Evolutionary conservation across 495 filamentous ascomycete genomes (phyloP), one percentile per base, ranked within the genome.

Genomic region (Xylaria grammica): DNA sequence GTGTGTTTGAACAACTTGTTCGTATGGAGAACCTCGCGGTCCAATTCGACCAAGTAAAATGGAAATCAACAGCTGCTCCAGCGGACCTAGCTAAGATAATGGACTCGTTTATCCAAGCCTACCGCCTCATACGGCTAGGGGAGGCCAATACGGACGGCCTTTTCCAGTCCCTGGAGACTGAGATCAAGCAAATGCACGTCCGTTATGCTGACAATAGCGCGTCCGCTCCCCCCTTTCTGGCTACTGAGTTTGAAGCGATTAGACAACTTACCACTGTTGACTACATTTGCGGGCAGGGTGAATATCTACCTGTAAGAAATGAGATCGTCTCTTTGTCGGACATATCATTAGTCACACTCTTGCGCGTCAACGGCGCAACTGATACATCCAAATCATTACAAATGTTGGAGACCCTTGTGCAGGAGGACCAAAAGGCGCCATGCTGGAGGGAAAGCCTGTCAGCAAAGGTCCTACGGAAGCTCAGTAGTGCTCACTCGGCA

Each of bases 21-120:
- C 77, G 85, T 17, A 74, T 96, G 69, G 89, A 94, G 72, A 72
- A 74, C 3, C 84, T 95, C n/a, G 90, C 89, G 0, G 83, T 85
- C 45, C 81, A 87, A 30, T 96, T 98, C 66, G 93, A 96, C 70
- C 71, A 78, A 8, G 66, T 85, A 13, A 80, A 82, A 49, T 88
- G 83, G 84, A 81, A 77, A 63, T 72, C 77, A 55, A 67, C 78
- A 59, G 77, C 77, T n/a, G 70, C 73, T 6, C 74, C 84, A 26
- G 17, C 67, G 0, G 82, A 81, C 5, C 71, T 86, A 38, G 72
- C 74, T 10, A 77, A 71, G 2, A 76, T 86, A 40, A 82, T 82
- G 67, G 76, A 70, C 22, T 81, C 84, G n/a, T 77, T 89, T 52
- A 75, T 80, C 4, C 77, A 79, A 19, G 82, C 79, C 2, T 85